phyloP scores from a whole-genome alignment of 805 yeast species.

The Kodamaea lidongshanica region DNA sequence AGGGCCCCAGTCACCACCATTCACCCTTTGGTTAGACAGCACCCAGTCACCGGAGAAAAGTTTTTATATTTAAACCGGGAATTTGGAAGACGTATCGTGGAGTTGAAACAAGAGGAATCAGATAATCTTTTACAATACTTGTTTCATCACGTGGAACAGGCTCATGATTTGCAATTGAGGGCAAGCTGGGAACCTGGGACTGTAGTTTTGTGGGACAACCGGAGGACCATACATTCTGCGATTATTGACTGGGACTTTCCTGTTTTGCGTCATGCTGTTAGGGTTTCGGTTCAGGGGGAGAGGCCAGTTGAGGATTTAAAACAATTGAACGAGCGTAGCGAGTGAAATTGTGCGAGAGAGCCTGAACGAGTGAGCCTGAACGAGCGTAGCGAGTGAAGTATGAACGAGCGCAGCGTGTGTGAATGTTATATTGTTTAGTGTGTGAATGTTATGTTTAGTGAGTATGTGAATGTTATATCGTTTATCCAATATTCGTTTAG shows the following conservation, averaged over 20 bases:
- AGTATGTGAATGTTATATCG: too few relatives aligned
- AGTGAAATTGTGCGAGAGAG: too few relatives aligned
- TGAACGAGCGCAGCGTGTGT: too few relatives aligned
- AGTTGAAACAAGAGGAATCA: constrained; percentile 67
- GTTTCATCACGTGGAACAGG: constrained; percentile 44
- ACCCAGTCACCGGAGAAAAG: constrained; percentile 66
- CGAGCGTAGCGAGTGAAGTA: too few relatives aligned
- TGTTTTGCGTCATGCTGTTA: constrained; percentile 62
- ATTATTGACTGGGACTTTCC: constrained; percentile 66
- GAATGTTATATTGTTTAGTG: too few relatives aligned
- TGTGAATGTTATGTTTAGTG: too few relatives aligned
- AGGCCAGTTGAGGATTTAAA: constrained; percentile 48
- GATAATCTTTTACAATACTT: constrained; percentile 54
- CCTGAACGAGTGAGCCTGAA: too few relatives aligned
- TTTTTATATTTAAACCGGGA: constrained; percentile 51
- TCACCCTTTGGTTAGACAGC: constrained; percentile 68
- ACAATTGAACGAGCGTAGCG: constrained; percentile 30
- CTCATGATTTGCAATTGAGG: constrained; percentile 60
- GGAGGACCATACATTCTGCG: constrained; percentile 64
- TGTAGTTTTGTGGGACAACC: constrained; percentile 75
- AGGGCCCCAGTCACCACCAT: constrained; percentile 55
- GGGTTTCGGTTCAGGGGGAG: constrained; percentile 71
- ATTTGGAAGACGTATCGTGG: constrained; percentile 62
- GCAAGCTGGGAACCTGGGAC: constrained; percentile 67
- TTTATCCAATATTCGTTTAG: too few relatives aligned